Conservation (phyloP, 257 asterid genomes). For the Plantago elongata region DNA sequence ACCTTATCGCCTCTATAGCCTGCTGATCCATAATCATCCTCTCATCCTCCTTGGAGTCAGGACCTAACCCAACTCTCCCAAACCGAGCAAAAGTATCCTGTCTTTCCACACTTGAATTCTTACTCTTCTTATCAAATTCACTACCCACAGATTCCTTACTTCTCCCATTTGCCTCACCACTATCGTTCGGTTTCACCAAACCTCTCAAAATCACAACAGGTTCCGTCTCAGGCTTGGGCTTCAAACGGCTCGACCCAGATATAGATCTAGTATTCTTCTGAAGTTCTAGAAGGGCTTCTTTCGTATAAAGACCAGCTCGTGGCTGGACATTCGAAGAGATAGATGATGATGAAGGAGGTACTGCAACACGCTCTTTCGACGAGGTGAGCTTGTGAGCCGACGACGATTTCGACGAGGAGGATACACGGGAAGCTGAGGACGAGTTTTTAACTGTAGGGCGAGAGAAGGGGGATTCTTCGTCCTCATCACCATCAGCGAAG, state of each 20-base stretch:
- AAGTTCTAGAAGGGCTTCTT: conserved; percentile 90
- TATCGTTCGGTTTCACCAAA: conserved; percentile 53
- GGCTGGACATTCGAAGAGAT: conserved; percentile 83
- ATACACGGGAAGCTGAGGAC: conserved; percentile 38
- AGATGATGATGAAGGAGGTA: conserved; percentile 44
- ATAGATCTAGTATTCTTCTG: conserved; percentile 87
- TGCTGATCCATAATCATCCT: conserved; percentile 67
- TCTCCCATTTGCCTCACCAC: conserved; percentile 25
- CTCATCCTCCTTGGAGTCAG: conserved; percentile 25
- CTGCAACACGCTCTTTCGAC: conserved; percentile 47
- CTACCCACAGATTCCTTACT: conserved; percentile 25
- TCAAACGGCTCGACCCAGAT: conserved; percentile 48
- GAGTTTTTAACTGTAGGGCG: conserved; percentile 48
- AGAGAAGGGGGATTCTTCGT: conserved; percentile 39
- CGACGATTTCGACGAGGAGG: conserved; percentile 29
- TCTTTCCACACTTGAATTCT: conserved; percentile 25
- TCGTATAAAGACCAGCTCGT: conserved; percentile 85
- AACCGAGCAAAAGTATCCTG: conserved; percentile 34
- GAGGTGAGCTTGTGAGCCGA: conserved; percentile 62
- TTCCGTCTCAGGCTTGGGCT: conserved; percentile 45
- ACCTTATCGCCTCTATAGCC: conserved; percentile 66
- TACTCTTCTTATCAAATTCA: conserved; percentile 25
- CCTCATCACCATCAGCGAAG: conserved; percentile 78
- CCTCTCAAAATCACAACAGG: conserved; percentile 72
- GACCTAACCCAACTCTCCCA: conserved; percentile 39